phyloP scores from a whole-genome alignment of 306 rosid genomes.

The Senna siamea region DNA sequence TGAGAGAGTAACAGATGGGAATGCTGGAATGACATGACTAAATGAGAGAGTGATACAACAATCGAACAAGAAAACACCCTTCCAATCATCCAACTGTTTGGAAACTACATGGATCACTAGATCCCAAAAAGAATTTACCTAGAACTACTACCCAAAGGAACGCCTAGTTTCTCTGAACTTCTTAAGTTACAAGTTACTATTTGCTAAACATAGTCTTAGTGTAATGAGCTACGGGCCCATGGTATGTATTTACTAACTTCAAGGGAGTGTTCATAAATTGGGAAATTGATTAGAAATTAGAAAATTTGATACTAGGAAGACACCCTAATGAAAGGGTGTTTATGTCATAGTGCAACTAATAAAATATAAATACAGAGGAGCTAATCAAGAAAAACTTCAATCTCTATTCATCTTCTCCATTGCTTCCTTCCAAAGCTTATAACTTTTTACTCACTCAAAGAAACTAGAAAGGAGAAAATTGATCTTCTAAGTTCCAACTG shows the following conservation, averaged over 20 bases:
- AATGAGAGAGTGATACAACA: too few relatives aligned
- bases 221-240: not conserved
- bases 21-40: too few relatives aligned
- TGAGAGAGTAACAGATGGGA: too few relatives aligned
- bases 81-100: too few relatives aligned
- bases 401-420: conserved; percentile 10
- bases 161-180: not conserved
- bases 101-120: too few relatives aligned
- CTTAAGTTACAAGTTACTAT: not conserved
- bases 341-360: not conserved
- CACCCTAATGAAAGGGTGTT: not conserved
- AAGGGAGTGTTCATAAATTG: not conserved
- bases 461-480: not conserved
- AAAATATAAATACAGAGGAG: not conserved
- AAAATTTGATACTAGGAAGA: not conserved
- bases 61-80: too few relatives aligned
- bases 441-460: conserved; percentile 23
- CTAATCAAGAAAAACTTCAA: conserved; percentile 23
- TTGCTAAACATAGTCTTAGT: not conserved
- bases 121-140: not conserved
- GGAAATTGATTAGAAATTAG: not conserved
- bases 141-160: not conserved
- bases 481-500: conserved; percentile 2
- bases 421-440: conserved; percentile 3
- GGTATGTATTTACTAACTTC: not conserved